phyloP scores from a whole-genome alignment of 257 asterid genomes.

The Fraxinus americana region DNA sequence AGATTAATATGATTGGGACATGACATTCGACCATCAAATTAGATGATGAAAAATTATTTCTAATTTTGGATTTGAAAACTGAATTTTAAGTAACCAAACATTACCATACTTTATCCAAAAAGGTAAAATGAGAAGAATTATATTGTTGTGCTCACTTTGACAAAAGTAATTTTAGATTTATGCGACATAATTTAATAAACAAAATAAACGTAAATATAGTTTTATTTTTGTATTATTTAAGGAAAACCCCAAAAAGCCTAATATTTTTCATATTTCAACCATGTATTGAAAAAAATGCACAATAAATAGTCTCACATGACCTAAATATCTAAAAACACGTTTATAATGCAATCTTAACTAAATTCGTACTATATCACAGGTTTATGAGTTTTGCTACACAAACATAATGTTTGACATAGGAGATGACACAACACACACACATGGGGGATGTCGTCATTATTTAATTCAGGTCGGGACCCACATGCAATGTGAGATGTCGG shows the following conservation, averaged over 20 bases:
- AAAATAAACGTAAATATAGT: not conserved
- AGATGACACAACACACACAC: too few relatives aligned
- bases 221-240: not conserved
- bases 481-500: too few relatives aligned
- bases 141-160: too few relatives aligned
- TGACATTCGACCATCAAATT: not conserved
- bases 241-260: not conserved
- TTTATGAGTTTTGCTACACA: too few relatives aligned
- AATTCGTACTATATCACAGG: not conserved
- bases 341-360: not conserved
- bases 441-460: too few relatives aligned
- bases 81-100: not conserved
- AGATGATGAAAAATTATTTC: not conserved
- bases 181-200: too few relatives aligned
- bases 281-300: not conserved
- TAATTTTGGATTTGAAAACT: too few relatives aligned
- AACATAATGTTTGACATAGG: too few relatives aligned
- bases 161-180: too few relatives aligned
- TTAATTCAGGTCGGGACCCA: too few relatives aligned
- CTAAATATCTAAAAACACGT: not conserved
- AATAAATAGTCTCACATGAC: not conserved
- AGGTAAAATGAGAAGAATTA: too few relatives aligned
- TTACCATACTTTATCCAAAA: too few relatives aligned
- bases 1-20: not conserved
- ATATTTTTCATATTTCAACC: not conserved